These are phyloP conservation scores for Blastomyces silverae DNA, from an alignment of 2,329 filamentous ascomycete species.

Conservation along the genomic window DNA sequence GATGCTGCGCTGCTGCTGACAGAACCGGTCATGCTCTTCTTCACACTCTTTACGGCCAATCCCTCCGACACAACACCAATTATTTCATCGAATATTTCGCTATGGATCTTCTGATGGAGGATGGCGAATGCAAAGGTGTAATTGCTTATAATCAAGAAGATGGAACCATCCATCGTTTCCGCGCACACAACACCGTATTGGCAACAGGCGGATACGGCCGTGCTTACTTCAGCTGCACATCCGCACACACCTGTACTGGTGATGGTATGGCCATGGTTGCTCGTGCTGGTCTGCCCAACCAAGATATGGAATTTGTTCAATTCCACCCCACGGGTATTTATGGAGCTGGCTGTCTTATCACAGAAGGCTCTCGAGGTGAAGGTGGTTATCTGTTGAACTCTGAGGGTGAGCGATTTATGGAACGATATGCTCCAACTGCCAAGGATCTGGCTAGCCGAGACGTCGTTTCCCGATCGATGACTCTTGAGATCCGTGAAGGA, in stretches of 20 bases:
- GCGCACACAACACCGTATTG: constrained; percentile 91
- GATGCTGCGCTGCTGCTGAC: constrained; percentile 93
- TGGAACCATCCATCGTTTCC: constrained; percentile 93
- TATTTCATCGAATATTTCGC: constrained; percentile 99
- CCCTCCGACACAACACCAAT: constrained; percentile 94
- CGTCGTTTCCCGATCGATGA: constrained; percentile 97
- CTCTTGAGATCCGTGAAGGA: constrained; percentile 93
- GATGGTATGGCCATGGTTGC: constrained; percentile 99
- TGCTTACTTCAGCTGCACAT: constrained; percentile 97
- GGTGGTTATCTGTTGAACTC: constrained; percentile 97
- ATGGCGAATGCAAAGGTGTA: constrained; percentile 92
- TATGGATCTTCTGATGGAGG: constrained; percentile 93
- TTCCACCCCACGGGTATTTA: constrained; percentile 99
- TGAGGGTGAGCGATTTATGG: constrained; percentile 98
- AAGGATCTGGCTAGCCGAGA: constrained; percentile 97
- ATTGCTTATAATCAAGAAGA: constrained; percentile 98
- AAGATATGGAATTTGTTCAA: constrained; percentile 99
- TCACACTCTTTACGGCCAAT: constrained; percentile 97
- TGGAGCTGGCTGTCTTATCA: constrained; percentile 94
- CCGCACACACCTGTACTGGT: constrained; percentile 96
- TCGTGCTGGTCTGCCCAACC: constrained; percentile 93
- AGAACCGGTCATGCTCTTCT: constrained; percentile 95
- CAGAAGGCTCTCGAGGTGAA: constrained; percentile 94
- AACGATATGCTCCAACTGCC: constrained; percentile 92
- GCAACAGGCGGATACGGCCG: constrained; percentile 97